Base-by-base conservation (phyloP, 768 basidiomycete genomes). In the Collybia sordida region DNA sequence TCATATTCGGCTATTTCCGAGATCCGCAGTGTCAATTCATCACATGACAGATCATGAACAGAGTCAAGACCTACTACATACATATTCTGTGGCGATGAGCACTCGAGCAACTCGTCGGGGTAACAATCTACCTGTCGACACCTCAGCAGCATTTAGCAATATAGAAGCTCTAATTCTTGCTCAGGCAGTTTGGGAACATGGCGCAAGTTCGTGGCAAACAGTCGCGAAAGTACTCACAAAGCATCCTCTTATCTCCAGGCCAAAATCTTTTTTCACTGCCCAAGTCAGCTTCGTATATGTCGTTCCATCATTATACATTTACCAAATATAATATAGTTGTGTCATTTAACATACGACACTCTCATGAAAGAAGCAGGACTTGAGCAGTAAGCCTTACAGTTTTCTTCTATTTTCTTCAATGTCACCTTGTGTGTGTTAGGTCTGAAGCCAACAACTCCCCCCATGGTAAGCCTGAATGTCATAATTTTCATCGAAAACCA, bases 101-200 rank as follows among this genome's bases (percentile, higher is more conserved):
- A 64, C 65, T 51, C 65, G 70, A 48, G 59, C 68, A 23, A 53
- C 61, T 62, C 48, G 55, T 53, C 53, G 45, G 47, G 41, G 52
- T 36, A 38, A 27, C n/a, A 15, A 39, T 45, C 40, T 42, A 42
- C n/a, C 56, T 47, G 55, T 57, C 21, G 55, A 55, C 11, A 51
- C 59, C 19, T 50, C 63, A 27, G 58, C 65, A 36, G 64, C 55
- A 36, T 59, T 56, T 59, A 54, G 76, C 68, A 64, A 88, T 46
- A 6, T 14, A 31, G 92, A 95, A 69, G 75, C 81, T 49, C 85
- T 97, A 43, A 69, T 97, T 23, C 78, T 96, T 42, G 83, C 93
- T 1, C 94, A 97, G 68, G 85, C 91, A 0, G 85, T 91, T 37
- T 90, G 90, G 67, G 90, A 94, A 62, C 74, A 86, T 49, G 93